These are phyloP conservation scores for Limtongia smithiae DNA, from an alignment of 805 yeast genomes.

Conservation along the genomic window DNA sequence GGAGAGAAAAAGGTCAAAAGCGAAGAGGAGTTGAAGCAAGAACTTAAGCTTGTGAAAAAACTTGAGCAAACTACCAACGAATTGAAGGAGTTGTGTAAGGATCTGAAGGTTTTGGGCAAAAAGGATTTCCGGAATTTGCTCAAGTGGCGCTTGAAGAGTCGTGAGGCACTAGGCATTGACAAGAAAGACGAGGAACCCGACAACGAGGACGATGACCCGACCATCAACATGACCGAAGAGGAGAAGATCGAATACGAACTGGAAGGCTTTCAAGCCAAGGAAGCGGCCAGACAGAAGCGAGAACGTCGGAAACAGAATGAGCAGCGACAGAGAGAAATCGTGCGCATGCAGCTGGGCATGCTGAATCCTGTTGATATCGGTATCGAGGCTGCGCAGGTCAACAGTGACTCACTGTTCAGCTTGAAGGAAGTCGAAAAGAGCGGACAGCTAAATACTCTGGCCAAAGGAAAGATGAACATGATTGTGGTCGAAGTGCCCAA, in stretches of 20 bases:
- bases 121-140: slow-evolving; percentile 84
- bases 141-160: slow-evolving; percentile 84
- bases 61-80: slow-evolving; percentile 77
- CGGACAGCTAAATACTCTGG: slow-evolving; percentile 48
- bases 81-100: slow-evolving; percentile 77
- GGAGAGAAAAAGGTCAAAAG: slow-evolving; percentile 13
- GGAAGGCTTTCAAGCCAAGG: slow-evolving; percentile 65
- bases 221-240: slow-evolving; percentile 52
- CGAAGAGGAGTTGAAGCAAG: slow-evolving; percentile 35
- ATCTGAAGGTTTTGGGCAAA: slow-evolving; percentile 88
- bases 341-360: slow-evolving; percentile 95
- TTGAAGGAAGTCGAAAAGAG: slow-evolving; percentile 82
- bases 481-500: slow-evolving; percentile 38
- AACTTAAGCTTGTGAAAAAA: slow-evolving; percentile 63
- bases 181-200: slow-evolving; percentile 46
- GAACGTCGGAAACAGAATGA: slow-evolving; percentile 82
- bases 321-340: slow-evolving; percentile 77
- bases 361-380: slow-evolving; percentile 89
- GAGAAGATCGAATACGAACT: slow-evolving; percentile 85
- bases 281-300: slow-evolving; percentile 65
- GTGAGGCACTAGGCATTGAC: slow-evolving; percentile 69
- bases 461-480: slow-evolving; percentile 38
- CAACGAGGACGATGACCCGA: slow-evolving; percentile 52
- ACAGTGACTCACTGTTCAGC: slow-evolving; percentile 75
- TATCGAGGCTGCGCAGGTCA: slow-evolving; percentile 81